Conservation (phyloP, 768 basidiomycete genomes). For the Lentinula sp. region DNA sequence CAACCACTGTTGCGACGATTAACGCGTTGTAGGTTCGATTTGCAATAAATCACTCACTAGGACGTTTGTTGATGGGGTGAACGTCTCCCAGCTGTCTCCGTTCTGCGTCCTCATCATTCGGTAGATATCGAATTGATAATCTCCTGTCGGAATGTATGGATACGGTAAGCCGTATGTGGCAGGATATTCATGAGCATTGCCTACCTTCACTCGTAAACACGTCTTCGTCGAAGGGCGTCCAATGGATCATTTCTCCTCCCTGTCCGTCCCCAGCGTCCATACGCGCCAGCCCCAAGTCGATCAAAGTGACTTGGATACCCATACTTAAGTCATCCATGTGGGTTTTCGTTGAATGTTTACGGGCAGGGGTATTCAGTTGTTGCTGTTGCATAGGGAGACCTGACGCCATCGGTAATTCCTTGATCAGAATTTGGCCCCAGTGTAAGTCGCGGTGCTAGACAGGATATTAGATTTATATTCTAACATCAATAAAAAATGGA, state of each 20-base stretch:
- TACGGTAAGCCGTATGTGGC: not conserved
- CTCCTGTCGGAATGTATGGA: slow-evolving; percentile 39
- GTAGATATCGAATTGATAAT: slow-evolving; percentile 94
- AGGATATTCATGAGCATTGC: not conserved
- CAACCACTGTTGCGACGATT: slow-evolving; percentile 61
- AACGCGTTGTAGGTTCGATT: not conserved
- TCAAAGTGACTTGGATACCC: slow-evolving; percentile 78
- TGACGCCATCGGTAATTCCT: slow-evolving; percentile 31
- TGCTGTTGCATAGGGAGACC: slow-evolving; percentile 26
- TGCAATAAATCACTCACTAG: slow-evolving; percentile 47
- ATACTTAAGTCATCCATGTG: slow-evolving; percentile 60
- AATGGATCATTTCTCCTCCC: slow-evolving; percentile 48
- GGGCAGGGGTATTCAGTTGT: slow-evolving; percentile 24
- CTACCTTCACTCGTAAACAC: slow-evolving; percentile 88
- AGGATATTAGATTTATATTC: not conserved
- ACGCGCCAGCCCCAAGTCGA: slow-evolving; percentile 91
- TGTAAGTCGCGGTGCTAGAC: slow-evolving; percentile 96
- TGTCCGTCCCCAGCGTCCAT: slow-evolving; percentile 55
- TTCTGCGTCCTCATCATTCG: slow-evolving; percentile 74
- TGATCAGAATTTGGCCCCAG: slow-evolving; percentile 92
- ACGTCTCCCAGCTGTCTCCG: slow-evolving; percentile 64
- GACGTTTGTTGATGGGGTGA: slow-evolving; percentile 81
- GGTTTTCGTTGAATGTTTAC: slow-evolving; percentile 14
- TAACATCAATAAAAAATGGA: not conserved
- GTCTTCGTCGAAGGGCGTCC: slow-evolving; percentile 82